phyloP scores from a whole-genome alignment of 75 land plant genomes.

The Ceratopteris richardii region DNA sequence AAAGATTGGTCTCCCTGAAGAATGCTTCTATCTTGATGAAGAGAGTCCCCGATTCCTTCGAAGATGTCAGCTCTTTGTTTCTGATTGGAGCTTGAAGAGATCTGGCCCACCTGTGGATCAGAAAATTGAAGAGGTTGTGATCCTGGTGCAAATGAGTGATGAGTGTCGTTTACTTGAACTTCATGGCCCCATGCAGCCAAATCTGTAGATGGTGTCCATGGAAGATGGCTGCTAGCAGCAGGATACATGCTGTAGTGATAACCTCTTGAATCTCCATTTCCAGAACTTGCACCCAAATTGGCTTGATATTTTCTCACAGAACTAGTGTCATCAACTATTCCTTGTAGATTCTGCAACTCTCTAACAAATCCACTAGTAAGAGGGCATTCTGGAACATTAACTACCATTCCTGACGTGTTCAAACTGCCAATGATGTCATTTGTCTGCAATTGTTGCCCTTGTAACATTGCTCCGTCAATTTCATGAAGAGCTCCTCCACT shows the following conservation, averaged over 20 bases:
- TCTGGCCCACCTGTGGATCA: conserved; percentile 9
- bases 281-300: neutral
- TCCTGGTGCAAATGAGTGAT: neutral
- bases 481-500: neutral
- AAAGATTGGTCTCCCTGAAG: conserved; percentile 10
- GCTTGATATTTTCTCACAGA: neutral
- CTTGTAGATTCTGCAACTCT: conserved; percentile 6
- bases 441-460: conserved; percentile 16
- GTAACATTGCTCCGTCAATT: neutral
- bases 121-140: conserved; percentile 4
- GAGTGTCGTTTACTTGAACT: neutral
- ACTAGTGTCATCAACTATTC: neutral
- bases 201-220: conserved; percentile 7
- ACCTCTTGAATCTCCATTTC: neutral
- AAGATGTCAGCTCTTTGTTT: neutral
- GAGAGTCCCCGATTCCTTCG: conserved; percentile 6
- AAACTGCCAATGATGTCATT: conserved; percentile 1
- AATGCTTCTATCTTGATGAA: conserved; percentile 15
- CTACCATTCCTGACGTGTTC: neutral
- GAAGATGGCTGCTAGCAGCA: conserved; percentile 1
- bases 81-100: conserved; percentile 3
- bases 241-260: neutral
- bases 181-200: conserved; percentile 6
- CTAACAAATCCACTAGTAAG: neutral
- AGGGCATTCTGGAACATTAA: neutral